Base-by-base conservation (phyloP, 768 basidiomycete genomes). In the Suillus subalutaceus region DNA sequence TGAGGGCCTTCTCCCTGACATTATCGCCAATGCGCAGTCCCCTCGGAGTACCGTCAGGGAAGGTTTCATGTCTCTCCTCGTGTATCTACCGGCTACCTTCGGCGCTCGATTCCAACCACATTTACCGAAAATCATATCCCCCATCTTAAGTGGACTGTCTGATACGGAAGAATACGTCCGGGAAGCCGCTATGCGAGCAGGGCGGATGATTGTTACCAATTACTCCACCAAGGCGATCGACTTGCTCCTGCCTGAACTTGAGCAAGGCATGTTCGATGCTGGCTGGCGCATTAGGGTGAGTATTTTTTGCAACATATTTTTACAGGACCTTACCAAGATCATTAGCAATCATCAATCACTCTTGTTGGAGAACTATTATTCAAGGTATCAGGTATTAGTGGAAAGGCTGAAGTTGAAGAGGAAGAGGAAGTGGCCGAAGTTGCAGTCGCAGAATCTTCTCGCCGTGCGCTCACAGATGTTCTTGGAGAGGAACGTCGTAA, bases 181-280 rank as follows among this genome's bases (percentile, higher is more conserved):
- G 32, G 96, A 99, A 68, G 96, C 97, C 13, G 96, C 97, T 6
- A 98, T 99, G 96, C 88, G 94, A 43, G 96, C 97, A n/a, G 96
- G 97, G 65, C 85, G 97, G 68, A 99, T 99, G 95, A 91, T 99
- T 69, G 93, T 99, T 69, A 90, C 89, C 66, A 97, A 96, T 76
- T 98, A 99, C 80, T 92, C 96, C 13, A 87, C 71, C 73, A 93
- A 89, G 74, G 97, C 97, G 6, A 94, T 99, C 65, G 97, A 99
- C 68, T 82, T 99, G 30, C 83, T 99, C 23, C 81, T 99, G 9
- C 97, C 97, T 1, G 96, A 98, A 77, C 86, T 99, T 46, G 96
- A 99, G 76, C 86, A 84, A 43, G 95, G 96, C 0, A 96, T 99
- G 90, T 95, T 99, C 75, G 96, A 99, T 78, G 79, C 90, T 50